A percentile compares a stretch with the other conserved stretches of the same genome.
Conservation (phyloP, 108 stramenopile genomes). For the Asterionellopsis glacialis region DNA sequence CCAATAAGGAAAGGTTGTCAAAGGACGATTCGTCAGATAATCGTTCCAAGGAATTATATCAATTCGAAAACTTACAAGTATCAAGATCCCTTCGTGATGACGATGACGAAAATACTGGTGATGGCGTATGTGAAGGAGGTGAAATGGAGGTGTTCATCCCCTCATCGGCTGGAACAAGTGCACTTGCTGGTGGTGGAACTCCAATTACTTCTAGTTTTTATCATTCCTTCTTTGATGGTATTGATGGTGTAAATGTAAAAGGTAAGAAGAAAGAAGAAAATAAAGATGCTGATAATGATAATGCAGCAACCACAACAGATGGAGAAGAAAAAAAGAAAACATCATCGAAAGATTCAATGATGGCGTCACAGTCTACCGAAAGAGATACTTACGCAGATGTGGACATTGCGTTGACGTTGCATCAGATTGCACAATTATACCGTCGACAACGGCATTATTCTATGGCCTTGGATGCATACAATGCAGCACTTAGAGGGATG, state of each 20-base stretch:
- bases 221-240: conserved; percentile 47
- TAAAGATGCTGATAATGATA: not conserved
- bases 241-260: conserved; percentile 2
- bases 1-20: not conserved
- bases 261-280: conserved; percentile 7
- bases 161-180: not conserved
- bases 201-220: conserved; percentile 23
- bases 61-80: conserved; percentile 32
- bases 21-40: not conserved
- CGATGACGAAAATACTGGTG: conserved; percentile 7
- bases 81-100: conserved; percentile 17
- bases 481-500: conserved; percentile 76
- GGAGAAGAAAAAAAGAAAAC: conserved; percentile 8
- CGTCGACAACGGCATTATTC: conserved; percentile 45
- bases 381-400: conserved; percentile 39
- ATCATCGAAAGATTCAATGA: conserved; percentile 10
- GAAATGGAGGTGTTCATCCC: conserved; percentile 8
- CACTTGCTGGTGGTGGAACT: not conserved
- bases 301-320: not conserved
- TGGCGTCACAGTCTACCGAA: not conserved
- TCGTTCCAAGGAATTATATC: conserved; percentile 15
- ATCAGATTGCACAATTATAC: conserved; percentile 78
- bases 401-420: conserved; percentile 72
- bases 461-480: conserved; percentile 64
- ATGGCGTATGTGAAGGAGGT: not conserved